Conservation (phyloP, 2,329 filamentous ascomycete species). For the Polytolypa hystricis region DNA sequence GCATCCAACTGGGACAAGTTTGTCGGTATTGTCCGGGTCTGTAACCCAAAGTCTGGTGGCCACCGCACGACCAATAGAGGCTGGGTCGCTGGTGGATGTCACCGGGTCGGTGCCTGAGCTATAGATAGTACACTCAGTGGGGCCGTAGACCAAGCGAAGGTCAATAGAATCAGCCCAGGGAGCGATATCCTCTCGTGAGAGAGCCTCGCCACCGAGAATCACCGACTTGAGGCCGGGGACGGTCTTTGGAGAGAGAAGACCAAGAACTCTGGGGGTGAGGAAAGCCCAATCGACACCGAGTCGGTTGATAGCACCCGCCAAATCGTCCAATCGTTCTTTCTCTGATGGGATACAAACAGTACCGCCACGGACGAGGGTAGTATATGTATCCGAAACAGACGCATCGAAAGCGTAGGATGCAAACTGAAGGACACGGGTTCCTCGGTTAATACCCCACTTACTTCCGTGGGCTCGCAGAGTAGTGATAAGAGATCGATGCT, state of each 20-base stretch:
- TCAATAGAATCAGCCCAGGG: constrained; percentile 18
- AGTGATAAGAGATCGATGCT: constrained; percentile 51
- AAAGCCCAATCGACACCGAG: constrained; percentile 41
- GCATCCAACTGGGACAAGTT: constrained; percentile 45
- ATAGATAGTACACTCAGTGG: too few relatives aligned
- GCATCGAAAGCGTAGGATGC: constrained; percentile 47
- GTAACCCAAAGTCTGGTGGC: constrained; percentile 18
- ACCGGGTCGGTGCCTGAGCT: too few relatives aligned
- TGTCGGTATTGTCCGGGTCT: constrained; percentile 18
- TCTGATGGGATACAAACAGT: constrained; percentile 49
- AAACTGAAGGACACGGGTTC: constrained; percentile 48
- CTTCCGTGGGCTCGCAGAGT: constrained; percentile 43
- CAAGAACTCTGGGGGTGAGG: constrained; percentile 45
- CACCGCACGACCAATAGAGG: constrained; percentile 14
- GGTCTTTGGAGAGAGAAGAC: constrained; percentile 24
- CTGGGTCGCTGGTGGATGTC: not conserved
- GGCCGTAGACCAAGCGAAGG: constrained; percentile 28
- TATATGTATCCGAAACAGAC: constrained; percentile 44
- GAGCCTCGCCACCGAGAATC: constrained; percentile 20
- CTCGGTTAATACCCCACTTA: constrained; percentile 30
- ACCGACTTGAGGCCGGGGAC: constrained; percentile 28
- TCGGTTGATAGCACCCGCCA: constrained; percentile 39
- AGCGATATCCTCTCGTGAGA: constrained; percentile 15
- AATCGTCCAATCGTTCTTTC: constrained; percentile 38
- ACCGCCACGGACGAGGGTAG: constrained; percentile 44